Conservation (phyloP, 2,329 filamentous ascomycete genomes). For the Taxawa tesnikishii region DNA sequence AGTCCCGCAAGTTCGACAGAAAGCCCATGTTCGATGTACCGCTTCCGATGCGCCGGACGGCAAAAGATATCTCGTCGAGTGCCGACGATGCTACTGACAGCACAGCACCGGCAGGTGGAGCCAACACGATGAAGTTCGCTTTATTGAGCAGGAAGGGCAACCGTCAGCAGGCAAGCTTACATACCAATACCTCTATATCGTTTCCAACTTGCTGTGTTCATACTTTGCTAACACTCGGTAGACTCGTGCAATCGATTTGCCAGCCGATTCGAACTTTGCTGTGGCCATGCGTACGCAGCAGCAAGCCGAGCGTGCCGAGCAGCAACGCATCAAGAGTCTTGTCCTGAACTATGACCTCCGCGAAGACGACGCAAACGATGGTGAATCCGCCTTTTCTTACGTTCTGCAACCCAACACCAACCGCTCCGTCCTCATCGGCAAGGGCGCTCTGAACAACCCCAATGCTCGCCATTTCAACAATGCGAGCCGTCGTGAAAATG, state of each 20-base stretch:
- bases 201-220: not conserved
- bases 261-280: conserved; percentile 85
- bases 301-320: conserved; percentile 87
- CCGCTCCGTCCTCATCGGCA: conserved; percentile 31
- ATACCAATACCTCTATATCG: conserved; percentile 1
- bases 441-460: conserved; percentile 9
- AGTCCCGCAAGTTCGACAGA: conserved; percentile 90
- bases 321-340: conserved; percentile 95
- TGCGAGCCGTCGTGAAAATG: conserved; percentile 5
- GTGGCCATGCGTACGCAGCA: conserved; percentile 94
- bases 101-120: conserved; percentile 19
- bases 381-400: conserved; percentile 39
- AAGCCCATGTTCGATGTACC: conserved; percentile 95
- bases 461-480: conserved; percentile 17
- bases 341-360: conserved; percentile 93
- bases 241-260: conserved; percentile 84
- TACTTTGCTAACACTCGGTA: conserved; percentile 25
- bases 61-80: conserved; percentile 23
- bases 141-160: conserved; percentile 93
- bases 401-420: conserved; percentile 32
- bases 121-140: conserved; percentile 85
- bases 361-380: conserved; percentile 65
- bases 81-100: conserved; percentile 26
- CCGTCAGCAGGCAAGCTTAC: conserved; percentile 62
- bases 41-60: conserved; percentile 65